Percentiles rank a stretch among this genome's conserved stretches.
Evolutionary conservation across 768 basidiomycete genomes (phyloP).

Genomic region (Sarcomyxa edulis): DNA sequence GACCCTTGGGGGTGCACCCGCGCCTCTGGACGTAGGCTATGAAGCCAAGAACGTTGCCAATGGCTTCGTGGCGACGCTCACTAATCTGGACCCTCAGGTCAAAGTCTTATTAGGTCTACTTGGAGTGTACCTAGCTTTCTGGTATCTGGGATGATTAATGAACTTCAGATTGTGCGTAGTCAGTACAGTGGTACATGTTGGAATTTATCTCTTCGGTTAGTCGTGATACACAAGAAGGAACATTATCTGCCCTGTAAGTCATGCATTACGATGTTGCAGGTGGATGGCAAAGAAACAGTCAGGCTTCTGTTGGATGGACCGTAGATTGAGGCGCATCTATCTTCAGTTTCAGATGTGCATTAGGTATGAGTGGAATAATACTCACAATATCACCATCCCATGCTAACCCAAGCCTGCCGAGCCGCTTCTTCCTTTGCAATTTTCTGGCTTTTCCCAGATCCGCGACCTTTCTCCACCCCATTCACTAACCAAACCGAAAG

Average conservation of each 20-base stretch:
- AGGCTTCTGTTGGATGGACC: too few relatives aligned
- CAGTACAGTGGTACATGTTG: too few relatives aligned
- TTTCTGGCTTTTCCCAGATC: constrained; percentile 56
- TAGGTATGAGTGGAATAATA: too few relatives aligned
- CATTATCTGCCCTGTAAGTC: too few relatives aligned
- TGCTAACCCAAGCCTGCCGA: constrained; percentile 42
- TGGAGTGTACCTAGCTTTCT: constrained; percentile 59
- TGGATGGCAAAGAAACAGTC: too few relatives aligned
- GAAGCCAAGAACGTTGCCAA: constrained; percentile 27
- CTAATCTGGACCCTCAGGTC: constrained; percentile 60
- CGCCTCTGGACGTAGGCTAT: constrained; percentile 26
- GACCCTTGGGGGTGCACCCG: constrained; percentile 54
- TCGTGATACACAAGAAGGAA: too few relatives aligned
- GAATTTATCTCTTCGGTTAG: too few relatives aligned
- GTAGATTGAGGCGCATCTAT: too few relatives aligned
- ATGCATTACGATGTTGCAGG: too few relatives aligned
- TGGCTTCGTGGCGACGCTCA: constrained; percentile 29
- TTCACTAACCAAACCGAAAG: constrained; percentile 33
- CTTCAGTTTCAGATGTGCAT: too few relatives aligned
- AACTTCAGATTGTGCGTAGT: too few relatives aligned
- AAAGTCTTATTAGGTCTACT: constrained; percentile 60
- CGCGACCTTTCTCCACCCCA: constrained; percentile 40
- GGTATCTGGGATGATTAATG: constrained; percentile 41
- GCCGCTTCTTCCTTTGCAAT: constrained; percentile 68
- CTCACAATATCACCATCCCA: constrained; percentile 45